These are phyloP conservation scores for Sutorius eximius DNA, from an alignment of 1,284 basidiomycete species.

Conservation along the genomic window DNA sequence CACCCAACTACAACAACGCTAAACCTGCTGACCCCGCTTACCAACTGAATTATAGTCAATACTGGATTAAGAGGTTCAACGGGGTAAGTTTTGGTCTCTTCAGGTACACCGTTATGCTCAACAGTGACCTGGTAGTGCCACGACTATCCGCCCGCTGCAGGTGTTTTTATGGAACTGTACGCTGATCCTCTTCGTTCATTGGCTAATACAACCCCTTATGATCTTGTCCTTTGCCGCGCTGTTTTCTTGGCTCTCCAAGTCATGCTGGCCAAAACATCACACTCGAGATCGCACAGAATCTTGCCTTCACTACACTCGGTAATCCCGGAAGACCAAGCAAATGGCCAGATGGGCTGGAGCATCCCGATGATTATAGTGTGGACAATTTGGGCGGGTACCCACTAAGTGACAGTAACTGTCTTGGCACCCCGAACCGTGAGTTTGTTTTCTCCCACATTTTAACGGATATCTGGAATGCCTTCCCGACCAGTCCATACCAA, in stretches of 20 bases:
- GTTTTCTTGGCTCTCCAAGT: constrained; percentile 4
- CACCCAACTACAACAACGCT: not conserved
- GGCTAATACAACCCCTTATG: not conserved
- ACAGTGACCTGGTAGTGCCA: not conserved
- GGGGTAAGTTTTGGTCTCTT: constrained; percentile 2
- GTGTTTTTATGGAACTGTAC: constrained; percentile 9
- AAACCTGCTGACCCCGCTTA: not conserved
- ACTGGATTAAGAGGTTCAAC: constrained; percentile 7
- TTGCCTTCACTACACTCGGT: not conserved
- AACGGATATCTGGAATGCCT: not conserved
- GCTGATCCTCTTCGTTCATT: not conserved
- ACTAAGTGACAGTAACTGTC: not conserved
- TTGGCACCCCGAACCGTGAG: constrained; percentile 15
- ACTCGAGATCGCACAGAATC: constrained; percentile 9
- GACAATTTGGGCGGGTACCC: not conserved
- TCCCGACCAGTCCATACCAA: constrained; percentile 9
- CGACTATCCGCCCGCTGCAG: not conserved
- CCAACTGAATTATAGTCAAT: not conserved
- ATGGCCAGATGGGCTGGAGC: constrained; percentile 4
- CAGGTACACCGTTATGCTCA: not conserved
- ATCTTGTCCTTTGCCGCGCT: not conserved
- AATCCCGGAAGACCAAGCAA: not conserved
- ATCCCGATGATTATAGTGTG: not conserved
- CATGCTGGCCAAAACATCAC: not conserved
- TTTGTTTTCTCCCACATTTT: not conserved